Evolutionary conservation across 352 stramenopile species (phyloP).

Genomic region (Phytophthora sp.): DNA sequence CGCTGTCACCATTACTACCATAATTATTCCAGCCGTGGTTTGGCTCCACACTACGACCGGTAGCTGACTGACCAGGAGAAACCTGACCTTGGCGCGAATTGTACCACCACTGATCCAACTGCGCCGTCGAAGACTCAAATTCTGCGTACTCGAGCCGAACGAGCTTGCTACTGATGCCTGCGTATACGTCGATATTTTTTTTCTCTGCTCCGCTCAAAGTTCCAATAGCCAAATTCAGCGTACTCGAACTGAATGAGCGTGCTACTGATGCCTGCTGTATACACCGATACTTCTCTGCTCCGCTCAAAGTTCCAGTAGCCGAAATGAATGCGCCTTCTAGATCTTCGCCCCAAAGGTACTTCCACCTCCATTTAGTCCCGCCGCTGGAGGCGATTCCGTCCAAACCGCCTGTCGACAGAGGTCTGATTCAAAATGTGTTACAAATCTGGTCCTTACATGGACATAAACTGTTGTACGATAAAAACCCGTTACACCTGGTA

Average conservation of each 20-base stretch:
- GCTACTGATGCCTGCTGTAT: conserved; percentile 7
- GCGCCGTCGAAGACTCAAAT: conserved; percentile 5
- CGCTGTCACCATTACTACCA: neutral
- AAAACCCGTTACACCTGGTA: too few species aligned
- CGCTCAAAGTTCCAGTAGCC: neutral
- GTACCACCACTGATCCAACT: conserved; percentile 20
- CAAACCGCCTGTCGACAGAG: conserved; percentile 6
- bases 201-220: conserved; percentile 1
- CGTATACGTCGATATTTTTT: conserved; percentile 14
- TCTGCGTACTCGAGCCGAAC: neutral
- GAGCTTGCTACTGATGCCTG: conserved; percentile 12
- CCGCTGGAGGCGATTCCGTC: neutral
- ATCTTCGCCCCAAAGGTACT: conserved; percentile 10
- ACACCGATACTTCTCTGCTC: conserved; percentile 8
- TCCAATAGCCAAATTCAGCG: neutral
- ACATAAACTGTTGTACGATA: too few species aligned
- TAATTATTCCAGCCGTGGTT: neutral
- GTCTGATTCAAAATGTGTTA: neutral
- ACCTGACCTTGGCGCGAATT: conserved; percentile 3
- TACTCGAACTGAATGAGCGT: conserved; percentile 4
- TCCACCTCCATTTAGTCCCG: neutral
- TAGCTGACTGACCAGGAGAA: neutral
- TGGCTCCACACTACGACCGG: too few species aligned
- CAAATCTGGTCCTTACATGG: neutral
- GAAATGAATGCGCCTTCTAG: neutral